These are phyloP conservation scores for Solanum hybrid DNA, from an alignment of 305 asterid genomes.

Conservation along the genomic window DNA sequence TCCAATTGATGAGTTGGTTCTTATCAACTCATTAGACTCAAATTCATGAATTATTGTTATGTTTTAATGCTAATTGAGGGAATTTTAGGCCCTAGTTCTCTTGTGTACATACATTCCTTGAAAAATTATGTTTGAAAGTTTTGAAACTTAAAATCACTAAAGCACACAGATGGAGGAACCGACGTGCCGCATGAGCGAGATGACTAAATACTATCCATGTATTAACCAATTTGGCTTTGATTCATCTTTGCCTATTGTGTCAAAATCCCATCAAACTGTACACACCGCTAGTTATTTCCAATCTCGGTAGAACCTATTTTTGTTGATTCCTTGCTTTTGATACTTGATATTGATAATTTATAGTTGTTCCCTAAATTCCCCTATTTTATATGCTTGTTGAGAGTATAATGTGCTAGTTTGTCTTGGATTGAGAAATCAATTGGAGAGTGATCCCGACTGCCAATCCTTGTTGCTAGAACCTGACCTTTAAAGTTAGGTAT, in stretches of 20 bases:
- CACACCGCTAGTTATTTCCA: background rate
- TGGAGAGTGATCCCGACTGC: background rate
- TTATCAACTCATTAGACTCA: background rate
- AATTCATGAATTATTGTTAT: too few relatives aligned
- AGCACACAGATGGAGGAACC: background rate
- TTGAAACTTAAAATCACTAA: background rate
- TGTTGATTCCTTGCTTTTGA: background rate
- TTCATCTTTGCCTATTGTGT: background rate
- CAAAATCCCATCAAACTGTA: background rate
- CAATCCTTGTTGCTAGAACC: background rate
- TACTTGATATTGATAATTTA: background rate
- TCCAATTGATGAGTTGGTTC: background rate
- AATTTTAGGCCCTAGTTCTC: background rate
- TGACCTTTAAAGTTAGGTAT: background rate
- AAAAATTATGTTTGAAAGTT: background rate
- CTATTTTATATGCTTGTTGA: background rate
- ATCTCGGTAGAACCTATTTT: background rate
- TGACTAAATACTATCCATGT: background rate
- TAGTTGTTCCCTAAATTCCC: background rate
- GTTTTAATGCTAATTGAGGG: background rate
- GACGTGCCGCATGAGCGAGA: background rate
- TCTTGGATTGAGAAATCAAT: background rate
- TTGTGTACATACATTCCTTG: background rate
- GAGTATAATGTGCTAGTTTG: background rate
- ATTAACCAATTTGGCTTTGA: background rate